Percentiles rank a stretch among this genome's conserved stretches.
Evolutionary conservation across 176 grass and related monocot genomes (phyloP).

Genomic region (Chrysopogon serrulatus): DNA sequence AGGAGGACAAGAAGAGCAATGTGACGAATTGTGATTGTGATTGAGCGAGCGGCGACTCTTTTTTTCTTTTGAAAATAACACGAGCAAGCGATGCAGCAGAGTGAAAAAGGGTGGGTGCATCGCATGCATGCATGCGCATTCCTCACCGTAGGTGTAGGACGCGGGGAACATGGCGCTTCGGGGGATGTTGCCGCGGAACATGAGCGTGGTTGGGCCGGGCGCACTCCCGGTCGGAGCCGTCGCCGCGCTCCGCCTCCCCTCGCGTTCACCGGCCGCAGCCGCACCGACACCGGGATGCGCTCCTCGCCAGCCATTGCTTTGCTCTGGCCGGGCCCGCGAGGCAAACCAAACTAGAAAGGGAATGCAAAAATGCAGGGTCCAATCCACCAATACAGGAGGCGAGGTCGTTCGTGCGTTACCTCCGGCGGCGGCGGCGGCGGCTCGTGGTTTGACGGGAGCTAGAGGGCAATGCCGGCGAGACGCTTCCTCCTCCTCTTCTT

Average conservation of each 20-base stretch:
- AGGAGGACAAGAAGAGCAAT: neutral
- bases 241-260: conserved; percentile 67
- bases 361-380: neutral
- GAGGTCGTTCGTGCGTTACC: conserved; percentile 5
- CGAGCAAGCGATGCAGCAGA: too few species aligned
- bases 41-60: too few species aligned
- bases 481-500: conserved; percentile 25
- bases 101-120: too few species aligned
- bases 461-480: neutral
- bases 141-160: conserved; percentile 69
- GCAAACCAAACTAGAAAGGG: neutral
- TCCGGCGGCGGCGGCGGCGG: neutral
- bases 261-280: conserved; percentile 69
- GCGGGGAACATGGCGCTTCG: conserved; percentile 67
- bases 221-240: conserved; percentile 77
- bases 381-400: neutral
- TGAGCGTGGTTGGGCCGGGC: conserved; percentile 52
- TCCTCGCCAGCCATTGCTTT: conserved; percentile 35
- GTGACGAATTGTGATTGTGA: neutral
- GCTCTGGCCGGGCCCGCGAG: too few species aligned
- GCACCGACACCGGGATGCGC: conserved; percentile 77
- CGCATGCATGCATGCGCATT: neutral
- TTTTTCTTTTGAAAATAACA: too few species aligned
- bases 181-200: conserved; percentile 58
- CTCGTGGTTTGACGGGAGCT: neutral